These are phyloP conservation scores for Leccinum griseonigrum DNA, from an alignment of 1,284 basidiomycete genomes.

Conservation along the genomic window DNA sequence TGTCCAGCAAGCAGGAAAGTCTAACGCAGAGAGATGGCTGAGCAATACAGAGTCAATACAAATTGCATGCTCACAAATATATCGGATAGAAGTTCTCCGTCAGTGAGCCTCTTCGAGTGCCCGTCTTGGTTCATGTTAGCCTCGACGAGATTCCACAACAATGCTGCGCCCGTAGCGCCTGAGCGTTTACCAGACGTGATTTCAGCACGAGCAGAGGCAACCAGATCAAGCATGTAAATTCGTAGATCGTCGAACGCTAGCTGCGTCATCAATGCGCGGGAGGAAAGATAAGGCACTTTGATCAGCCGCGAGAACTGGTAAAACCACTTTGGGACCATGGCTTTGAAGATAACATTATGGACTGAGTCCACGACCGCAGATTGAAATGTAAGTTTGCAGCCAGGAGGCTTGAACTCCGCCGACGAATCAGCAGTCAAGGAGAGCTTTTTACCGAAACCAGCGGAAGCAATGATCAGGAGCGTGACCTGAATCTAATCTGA, in stretches of 20 bases:
- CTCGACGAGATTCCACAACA: slow-evolving; percentile 44
- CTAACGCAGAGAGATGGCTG: slow-evolving; percentile 19
- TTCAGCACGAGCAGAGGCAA: slow-evolving; percentile 36
- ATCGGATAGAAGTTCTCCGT: slow-evolving; percentile 45
- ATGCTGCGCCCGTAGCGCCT: slow-evolving; percentile 32
- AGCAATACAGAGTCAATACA: neutral
- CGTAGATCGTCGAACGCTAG: slow-evolving; percentile 36
- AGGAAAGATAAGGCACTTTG: slow-evolving; percentile 36
- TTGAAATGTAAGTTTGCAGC: slow-evolving; percentile 34
- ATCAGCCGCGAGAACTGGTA: slow-evolving; percentile 28
- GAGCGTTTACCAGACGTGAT: slow-evolving; percentile 23
- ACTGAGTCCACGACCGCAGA: slow-evolving; percentile 34
- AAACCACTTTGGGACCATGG: slow-evolving; percentile 35
- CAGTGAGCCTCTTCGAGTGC: slow-evolving; percentile 34
- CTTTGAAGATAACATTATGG: slow-evolving; percentile 31
- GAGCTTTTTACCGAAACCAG: slow-evolving; percentile 40
- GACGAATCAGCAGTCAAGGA: slow-evolving; percentile 33
- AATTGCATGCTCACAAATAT: slow-evolving; percentile 37
- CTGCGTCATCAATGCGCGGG: slow-evolving; percentile 23
- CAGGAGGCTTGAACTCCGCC: slow-evolving; percentile 26
- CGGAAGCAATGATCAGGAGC: slow-evolving; percentile 42
- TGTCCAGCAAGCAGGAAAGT: slow-evolving; percentile 39
- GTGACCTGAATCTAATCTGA: slow-evolving; percentile 30
- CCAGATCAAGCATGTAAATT: slow-evolving; percentile 40
- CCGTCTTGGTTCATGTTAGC: slow-evolving; percentile 41